Percentiles rank a stretch among this genome's conserved stretches.
Conservation (phyloP, 495 filamentous ascomycete species). For the Penicillium pulvis region DNA sequence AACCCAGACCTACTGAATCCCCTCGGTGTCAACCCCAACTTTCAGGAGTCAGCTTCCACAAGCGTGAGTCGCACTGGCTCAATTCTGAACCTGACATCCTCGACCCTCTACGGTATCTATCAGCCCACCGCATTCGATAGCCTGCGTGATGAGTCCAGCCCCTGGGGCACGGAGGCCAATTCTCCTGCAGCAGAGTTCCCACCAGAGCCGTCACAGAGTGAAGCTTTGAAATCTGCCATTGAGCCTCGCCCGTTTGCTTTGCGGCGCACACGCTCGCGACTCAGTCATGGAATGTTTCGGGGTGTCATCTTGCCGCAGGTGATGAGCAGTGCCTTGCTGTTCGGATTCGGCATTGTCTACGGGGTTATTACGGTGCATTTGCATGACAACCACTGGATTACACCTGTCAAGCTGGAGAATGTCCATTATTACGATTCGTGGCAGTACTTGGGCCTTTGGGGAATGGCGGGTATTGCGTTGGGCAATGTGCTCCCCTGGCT, state of each 20-base stretch:
- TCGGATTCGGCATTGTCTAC: slow-evolving; percentile 79
- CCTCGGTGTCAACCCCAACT: slow-evolving; percentile 15
- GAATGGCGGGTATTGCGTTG: slow-evolving; percentile 69
- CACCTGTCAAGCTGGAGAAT: slow-evolving; percentile 61
- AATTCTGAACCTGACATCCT: slow-evolving; percentile 82
- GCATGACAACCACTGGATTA: slow-evolving; percentile 67
- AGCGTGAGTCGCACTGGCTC: slow-evolving; percentile 67
- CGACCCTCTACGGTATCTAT: slow-evolving; percentile 91
- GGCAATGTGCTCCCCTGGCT: slow-evolving; percentile 85
- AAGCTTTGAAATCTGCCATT: slow-evolving; percentile 29
- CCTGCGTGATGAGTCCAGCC: slow-evolving; percentile 52
- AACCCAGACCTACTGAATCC: slow-evolving; percentile 37
- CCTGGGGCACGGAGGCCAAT: slow-evolving; percentile 74
- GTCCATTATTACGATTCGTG: slow-evolving; percentile 60
- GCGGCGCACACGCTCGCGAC: slow-evolving; percentile 39
- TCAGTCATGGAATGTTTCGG: slow-evolving; percentile 46
- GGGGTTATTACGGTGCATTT: slow-evolving; percentile 84
- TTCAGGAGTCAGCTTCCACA: slow-evolving; percentile 20
- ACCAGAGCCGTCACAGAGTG: slow-evolving; percentile 27
- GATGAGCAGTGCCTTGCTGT: slow-evolving; percentile 66
- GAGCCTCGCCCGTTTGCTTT: slow-evolving; percentile 34
- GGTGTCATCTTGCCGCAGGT: slow-evolving; percentile 48
- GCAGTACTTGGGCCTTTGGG: slow-evolving; percentile 80
- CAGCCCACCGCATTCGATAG: slow-evolving; percentile 61
- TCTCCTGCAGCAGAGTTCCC: slow-evolving; percentile 49